A percentile compares a stretch with the other conserved stretches of the same genome.
Evolutionary conservation across 768 basidiomycete species (phyloP).

Genomic region (Lactarius vividus): DNA sequence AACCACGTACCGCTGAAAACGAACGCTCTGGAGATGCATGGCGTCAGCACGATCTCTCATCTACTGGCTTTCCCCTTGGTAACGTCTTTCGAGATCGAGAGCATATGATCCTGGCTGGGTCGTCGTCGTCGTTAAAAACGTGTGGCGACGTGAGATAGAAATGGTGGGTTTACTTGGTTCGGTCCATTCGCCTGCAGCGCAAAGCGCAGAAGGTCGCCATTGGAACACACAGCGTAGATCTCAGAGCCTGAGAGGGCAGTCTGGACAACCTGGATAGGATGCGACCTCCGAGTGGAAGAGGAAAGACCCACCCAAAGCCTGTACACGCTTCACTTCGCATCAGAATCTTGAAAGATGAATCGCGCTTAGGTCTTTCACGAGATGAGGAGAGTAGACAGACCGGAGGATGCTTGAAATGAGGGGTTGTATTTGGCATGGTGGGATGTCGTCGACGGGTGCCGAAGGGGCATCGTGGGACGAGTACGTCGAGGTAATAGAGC

Average conservation of each 20-base stretch:
- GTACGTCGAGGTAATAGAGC: neutral
- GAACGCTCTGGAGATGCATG: constrained; percentile 69
- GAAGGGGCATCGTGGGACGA: constrained; percentile 28
- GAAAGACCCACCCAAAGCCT: constrained; percentile 15
- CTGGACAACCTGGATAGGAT: constrained; percentile 10
- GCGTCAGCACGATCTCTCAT: constrained; percentile 78
- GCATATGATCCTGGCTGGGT: constrained; percentile 31
- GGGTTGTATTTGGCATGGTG: constrained; percentile 20
- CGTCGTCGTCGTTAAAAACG: neutral
- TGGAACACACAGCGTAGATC: constrained; percentile 82
- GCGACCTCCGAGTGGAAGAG: neutral
- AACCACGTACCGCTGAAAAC: constrained; percentile 65
- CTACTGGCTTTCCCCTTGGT: constrained; percentile 67
- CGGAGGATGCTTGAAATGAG: neutral
- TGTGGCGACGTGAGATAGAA: neutral
- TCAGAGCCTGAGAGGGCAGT: constrained; percentile 57
- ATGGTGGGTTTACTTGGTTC: constrained; percentile 39
- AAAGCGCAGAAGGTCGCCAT: constrained; percentile 82
- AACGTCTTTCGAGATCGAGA: constrained; percentile 47
- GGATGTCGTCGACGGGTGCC: constrained; percentile 26
- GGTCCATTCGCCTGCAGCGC: constrained; percentile 59
- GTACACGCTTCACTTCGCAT: too few relatives aligned
- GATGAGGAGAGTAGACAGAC: neutral
- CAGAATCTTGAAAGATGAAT: neutral
- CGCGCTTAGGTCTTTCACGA: neutral